Conservation (phyloP, 768 basidiomycete genomes). For the Phlegmacium glaucopus region DNA sequence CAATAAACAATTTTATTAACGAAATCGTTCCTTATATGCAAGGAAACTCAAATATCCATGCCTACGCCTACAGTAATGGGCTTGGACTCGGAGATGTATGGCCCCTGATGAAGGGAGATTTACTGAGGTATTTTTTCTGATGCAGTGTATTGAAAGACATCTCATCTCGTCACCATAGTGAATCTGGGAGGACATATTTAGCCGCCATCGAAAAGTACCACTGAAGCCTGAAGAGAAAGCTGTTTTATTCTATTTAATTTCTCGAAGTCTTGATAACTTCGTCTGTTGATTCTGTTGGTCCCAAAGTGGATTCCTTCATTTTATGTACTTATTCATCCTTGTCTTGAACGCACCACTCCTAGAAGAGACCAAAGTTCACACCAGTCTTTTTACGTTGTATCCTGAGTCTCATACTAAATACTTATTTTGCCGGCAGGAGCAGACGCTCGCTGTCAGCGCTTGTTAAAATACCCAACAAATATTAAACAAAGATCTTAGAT, state of each 20-base stretch:
- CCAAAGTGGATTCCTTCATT: no score
- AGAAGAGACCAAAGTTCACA: no score
- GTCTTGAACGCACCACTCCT: no score
- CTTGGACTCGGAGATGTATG: constrained; percentile 42
- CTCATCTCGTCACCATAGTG: constrained; percentile 21
- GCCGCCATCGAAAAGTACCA: constrained; percentile 37
- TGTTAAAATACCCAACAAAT: no score
- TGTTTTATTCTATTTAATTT: neutral
- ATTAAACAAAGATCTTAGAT: no score
- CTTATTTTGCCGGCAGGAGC: no score
- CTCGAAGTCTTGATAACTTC: neutral
- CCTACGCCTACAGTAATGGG: constrained; percentile 48
- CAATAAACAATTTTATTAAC: constrained; percentile 41
- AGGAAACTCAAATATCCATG: constrained; percentile 30
- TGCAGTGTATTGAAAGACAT: neutral
- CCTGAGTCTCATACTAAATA: no score
- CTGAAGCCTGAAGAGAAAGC: constrained; percentile 8
- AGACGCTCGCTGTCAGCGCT: no score
- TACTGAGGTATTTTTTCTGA: constrained; percentile 29
- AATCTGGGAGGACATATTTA: constrained; percentile 40
- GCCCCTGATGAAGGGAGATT: constrained; percentile 37
- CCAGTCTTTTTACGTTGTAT: no score
- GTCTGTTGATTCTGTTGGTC: no score
- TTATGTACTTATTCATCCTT: no score
- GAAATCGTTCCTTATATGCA: constrained; percentile 38